phyloP scores from a whole-genome alignment of 306 rosid genomes.

The Cucumis hystrix region DNA sequence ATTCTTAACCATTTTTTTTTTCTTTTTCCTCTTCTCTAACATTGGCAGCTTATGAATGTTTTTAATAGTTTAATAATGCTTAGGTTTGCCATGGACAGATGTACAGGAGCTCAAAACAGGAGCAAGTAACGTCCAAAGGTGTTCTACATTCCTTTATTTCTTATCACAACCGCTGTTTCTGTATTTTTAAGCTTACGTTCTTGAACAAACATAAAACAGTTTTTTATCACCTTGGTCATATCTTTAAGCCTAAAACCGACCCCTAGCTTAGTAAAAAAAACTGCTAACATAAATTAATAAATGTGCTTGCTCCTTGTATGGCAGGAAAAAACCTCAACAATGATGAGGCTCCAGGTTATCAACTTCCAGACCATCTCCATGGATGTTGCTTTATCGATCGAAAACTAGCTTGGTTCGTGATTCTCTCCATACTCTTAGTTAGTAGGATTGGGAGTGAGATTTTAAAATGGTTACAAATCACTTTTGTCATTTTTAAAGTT shows the following conservation, averaged over 20 bases:
- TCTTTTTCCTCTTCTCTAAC: background rate
- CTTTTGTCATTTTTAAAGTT: no score
- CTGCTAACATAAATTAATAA: background rate
- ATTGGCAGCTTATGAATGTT: background rate
- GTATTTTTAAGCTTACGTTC: background rate
- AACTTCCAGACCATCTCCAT: background rate
- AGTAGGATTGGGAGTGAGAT: background rate
- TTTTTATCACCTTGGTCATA: background rate
- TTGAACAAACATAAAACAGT: background rate
- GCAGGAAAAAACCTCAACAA: background rate
- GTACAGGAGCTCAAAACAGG: constrained; percentile 79
- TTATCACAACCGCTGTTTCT: background rate
- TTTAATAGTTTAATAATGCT: constrained; percentile 14
- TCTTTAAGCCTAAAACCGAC: background rate
- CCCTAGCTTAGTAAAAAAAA: background rate
- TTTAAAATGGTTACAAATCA: no score
- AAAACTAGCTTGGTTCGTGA: background rate
- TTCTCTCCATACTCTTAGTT: background rate
- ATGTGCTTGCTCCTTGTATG: background rate
- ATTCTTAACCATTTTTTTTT: background rate
- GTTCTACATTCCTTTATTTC: constrained; percentile 8
- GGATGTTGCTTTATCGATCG: background rate
- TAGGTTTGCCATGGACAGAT: constrained; percentile 40
- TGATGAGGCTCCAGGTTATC: background rate
- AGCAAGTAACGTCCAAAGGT: constrained; percentile 46